These are phyloP conservation scores for Chloromonas sp. DNA, from an alignment of 163 green algal species.

Conservation along the genomic window DNA sequence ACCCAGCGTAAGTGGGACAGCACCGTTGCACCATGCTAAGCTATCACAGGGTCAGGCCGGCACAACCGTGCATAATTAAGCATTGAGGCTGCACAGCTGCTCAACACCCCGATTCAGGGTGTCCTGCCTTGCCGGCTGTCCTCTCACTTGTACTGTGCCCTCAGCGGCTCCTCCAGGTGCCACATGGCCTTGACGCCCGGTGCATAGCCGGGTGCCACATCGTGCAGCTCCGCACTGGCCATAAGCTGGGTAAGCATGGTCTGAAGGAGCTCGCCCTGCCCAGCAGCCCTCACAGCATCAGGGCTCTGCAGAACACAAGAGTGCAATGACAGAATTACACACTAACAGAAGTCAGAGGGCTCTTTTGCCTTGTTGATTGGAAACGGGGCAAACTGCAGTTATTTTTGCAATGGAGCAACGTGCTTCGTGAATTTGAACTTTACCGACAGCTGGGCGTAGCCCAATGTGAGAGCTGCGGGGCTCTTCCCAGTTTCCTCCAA, in stretches of 20 bases:
- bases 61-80: too few relatives aligned
- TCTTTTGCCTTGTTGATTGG: background rate
- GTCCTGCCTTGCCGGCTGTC: background rate
- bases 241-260: background rate
- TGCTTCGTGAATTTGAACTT: too few relatives aligned
- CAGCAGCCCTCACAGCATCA: background rate
- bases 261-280: background rate
- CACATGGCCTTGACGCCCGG: constrained; percentile 4
- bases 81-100: too few relatives aligned
- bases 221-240: background rate
- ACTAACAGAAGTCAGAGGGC: background rate
- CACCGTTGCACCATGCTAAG: too few relatives aligned
- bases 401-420: too few relatives aligned
- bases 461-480: background rate
- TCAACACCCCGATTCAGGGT: too few relatives aligned
- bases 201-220: background rate
- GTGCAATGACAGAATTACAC: background rate
- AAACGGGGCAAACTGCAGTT: too few relatives aligned
- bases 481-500: too few relatives aligned
- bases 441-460: background rate
- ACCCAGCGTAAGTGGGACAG: background rate
- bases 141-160: constrained; percentile 4
- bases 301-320: background rate
- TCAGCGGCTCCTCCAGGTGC: constrained; percentile 15
- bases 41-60: too few relatives aligned